Percentiles rank a stretch among this genome's conserved stretches.
These are phyloP conservation scores for Auricularia sp. DNA, from an alignment of 768 basidiomycete species.

Conservation along the genomic window DNA sequence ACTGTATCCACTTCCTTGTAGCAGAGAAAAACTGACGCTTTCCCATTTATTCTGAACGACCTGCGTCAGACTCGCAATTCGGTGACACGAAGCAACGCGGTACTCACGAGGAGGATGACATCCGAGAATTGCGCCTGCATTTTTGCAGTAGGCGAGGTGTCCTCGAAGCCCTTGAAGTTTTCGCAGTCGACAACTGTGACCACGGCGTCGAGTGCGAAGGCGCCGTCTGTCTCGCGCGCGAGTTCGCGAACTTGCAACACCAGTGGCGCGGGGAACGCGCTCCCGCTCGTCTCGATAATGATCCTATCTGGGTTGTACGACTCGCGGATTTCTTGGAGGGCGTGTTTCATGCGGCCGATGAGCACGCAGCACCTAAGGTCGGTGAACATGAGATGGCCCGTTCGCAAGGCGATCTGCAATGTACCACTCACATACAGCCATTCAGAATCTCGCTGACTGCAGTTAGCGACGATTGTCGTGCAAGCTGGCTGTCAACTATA, in stretches of 20 bases:
- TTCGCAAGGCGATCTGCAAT: neutral
- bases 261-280: slow-evolving; percentile 90
- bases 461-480: slow-evolving; percentile 68
- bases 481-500: slow-evolving; percentile 83
- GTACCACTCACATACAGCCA: slow-evolving; percentile 71
- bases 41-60: slow-evolving; percentile 78
- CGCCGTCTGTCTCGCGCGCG: slow-evolving; percentile 63
- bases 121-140: slow-evolving; percentile 97
- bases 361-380: slow-evolving; percentile 75
- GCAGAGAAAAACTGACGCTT: neutral
- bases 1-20: neutral
- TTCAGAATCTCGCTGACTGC: slow-evolving; percentile 92
- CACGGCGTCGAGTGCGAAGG: slow-evolving; percentile 80
- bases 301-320: slow-evolving; percentile 75
- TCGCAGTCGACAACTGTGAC: slow-evolving; percentile 70
- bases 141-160: slow-evolving; percentile 80
- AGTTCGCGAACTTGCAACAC: slow-evolving; percentile 91
- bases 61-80: neutral
- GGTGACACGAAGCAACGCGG: neutral
- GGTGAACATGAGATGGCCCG: no score
- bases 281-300: slow-evolving; percentile 90
- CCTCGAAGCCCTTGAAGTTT: slow-evolving; percentile 89
- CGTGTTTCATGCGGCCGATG: slow-evolving; percentile 89
- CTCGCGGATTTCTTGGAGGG: slow-evolving; percentile 81
- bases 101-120: slow-evolving; percentile 68